phyloP scores from a whole-genome alignment of 441 rosid species.

The Eruca vesicaria region DNA sequence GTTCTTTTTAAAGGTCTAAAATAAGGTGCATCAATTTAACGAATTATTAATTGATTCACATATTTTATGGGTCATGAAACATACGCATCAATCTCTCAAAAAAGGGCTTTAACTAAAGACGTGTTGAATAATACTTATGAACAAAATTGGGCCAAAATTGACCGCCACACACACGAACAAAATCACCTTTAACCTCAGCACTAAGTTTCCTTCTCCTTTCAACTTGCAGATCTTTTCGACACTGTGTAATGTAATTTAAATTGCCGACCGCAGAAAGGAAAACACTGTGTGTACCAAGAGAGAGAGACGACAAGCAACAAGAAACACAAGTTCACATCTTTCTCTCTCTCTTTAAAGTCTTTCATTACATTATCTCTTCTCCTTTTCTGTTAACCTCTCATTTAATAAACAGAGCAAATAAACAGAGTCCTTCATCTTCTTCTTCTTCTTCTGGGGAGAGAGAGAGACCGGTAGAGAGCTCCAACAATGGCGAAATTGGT shows the following conservation, averaged over 20 bases:
- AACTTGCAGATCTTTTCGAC: not conserved
- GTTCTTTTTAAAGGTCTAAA: no score
- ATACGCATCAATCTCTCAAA: no score
- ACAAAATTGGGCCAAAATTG: slow-evolving; percentile 18
- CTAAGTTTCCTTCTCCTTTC: not conserved
- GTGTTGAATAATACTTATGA: no score
- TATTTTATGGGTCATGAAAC: no score
- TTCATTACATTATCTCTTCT: slow-evolving; percentile 24
- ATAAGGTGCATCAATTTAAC: no score
- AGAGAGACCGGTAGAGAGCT: slow-evolving; percentile 22
- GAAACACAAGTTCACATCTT: slow-evolving; percentile 16
- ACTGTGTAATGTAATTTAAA: not conserved
- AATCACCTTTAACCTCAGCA: not conserved
- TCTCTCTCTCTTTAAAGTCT: slow-evolving; percentile 10
- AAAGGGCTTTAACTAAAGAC: no score
- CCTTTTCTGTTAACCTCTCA: slow-evolving; percentile 9
- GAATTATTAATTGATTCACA: no score
- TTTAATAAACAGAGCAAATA: not conserved
- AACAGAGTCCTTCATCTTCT: not conserved
- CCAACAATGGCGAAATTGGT: slow-evolving; percentile 63
- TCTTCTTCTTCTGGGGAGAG: slow-evolving; percentile 22
- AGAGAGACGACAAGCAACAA: slow-evolving; percentile 27
- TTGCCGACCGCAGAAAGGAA: not conserved
- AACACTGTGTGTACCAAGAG: not conserved
- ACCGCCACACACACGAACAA: slow-evolving; percentile 7